Conservation (phyloP, 1,284 basidiomycete species). For the Ustilago crameri region DNA sequence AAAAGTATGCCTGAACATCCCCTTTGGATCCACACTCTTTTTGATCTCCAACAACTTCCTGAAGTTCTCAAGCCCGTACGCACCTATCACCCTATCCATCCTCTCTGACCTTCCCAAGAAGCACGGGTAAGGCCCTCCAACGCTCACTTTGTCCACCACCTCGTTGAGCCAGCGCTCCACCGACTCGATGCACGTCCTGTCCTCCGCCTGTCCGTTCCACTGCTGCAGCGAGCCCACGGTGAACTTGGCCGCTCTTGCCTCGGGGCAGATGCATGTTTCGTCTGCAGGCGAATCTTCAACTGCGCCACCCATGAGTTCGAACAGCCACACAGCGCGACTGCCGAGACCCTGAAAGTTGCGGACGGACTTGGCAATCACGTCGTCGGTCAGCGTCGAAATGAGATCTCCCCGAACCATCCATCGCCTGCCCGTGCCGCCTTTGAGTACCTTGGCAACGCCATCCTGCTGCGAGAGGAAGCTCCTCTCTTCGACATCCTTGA, state of each 20-base stretch:
- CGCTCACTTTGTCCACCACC: slow-evolving; percentile 40
- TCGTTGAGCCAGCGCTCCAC: slow-evolving; percentile 74
- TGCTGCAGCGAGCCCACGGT: slow-evolving; percentile 89
- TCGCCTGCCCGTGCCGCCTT: slow-evolving; percentile 75
- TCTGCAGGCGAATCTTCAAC: slow-evolving; percentile 75
- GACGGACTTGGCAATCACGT: slow-evolving; percentile 84
- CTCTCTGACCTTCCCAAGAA: slow-evolving; percentile 56
- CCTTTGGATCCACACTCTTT: slow-evolving; percentile 48
- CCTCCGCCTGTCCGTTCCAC: slow-evolving; percentile 84
- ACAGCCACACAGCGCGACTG: slow-evolving; percentile 52
- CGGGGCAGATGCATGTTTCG: slow-evolving; percentile 76
- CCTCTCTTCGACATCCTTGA: slow-evolving; percentile 89
- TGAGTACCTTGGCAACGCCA: slow-evolving; percentile 85
- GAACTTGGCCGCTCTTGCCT: slow-evolving; percentile 81
- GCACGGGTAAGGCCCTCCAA: slow-evolving; percentile 57
- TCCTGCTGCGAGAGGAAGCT: slow-evolving; percentile 87
- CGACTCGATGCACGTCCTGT: slow-evolving; percentile 79
- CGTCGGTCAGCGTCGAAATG: slow-evolving; percentile 82
- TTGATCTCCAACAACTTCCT: slow-evolving; percentile 49
- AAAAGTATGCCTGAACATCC: slow-evolving; percentile 57
- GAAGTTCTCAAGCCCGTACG: slow-evolving; percentile 54
- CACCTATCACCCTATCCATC: slow-evolving; percentile 47
- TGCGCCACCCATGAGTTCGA: slow-evolving; percentile 81
- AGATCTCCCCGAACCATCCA: slow-evolving; percentile 63
- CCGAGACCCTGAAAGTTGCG: slow-evolving; percentile 81